Conservation (phyloP, 805 yeast genomes). For the Kregervanrija delftensis region DNA sequence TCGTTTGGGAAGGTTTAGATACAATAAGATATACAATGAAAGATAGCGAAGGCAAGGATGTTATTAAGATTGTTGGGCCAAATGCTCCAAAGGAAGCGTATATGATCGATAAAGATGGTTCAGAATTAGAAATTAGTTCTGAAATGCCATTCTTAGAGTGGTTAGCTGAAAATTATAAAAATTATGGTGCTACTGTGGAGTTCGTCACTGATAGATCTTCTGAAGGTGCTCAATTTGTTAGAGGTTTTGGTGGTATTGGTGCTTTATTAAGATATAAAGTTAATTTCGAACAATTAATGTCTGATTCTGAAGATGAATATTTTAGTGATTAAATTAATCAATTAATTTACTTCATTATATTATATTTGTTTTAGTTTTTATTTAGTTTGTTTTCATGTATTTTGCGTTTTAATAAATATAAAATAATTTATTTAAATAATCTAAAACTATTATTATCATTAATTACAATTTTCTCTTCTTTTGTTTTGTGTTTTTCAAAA, state of each 20-base stretch:
- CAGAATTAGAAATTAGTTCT: slow-evolving; percentile 82
- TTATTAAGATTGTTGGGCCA: slow-evolving; percentile 67
- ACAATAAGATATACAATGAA: slow-evolving; percentile 77
- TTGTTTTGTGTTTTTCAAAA: slow-evolving; percentile 32
- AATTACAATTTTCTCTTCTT: slow-evolving; percentile 7
- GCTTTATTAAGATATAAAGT: slow-evolving; percentile 93
- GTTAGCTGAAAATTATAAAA: slow-evolving; percentile 95
- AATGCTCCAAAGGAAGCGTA: slow-evolving; percentile 67
- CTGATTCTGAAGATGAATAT: slow-evolving; percentile 79
- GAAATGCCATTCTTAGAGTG: slow-evolving; percentile 90
- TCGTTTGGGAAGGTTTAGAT: slow-evolving; percentile 89
- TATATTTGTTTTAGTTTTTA: neutral
- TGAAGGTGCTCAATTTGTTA: slow-evolving; percentile 97
- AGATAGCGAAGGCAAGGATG: slow-evolving; percentile 73
- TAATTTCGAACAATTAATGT: slow-evolving; percentile 90
- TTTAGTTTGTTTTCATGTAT: slow-evolving; percentile 2
- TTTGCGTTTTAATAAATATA: neutral
- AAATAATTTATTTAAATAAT: neutral
- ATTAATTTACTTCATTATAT: slow-evolving; percentile 6
- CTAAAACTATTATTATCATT: no score
- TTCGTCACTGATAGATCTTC: slow-evolving; percentile 94
- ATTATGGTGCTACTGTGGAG: slow-evolving; percentile 91
- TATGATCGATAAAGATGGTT: slow-evolving; percentile 75
- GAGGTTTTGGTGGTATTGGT: slow-evolving; percentile 99
- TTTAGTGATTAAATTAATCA: slow-evolving; percentile 32